Conservation (phyloP, 768 basidiomycete genomes). For the Rhodotorula babjevae region DNA sequence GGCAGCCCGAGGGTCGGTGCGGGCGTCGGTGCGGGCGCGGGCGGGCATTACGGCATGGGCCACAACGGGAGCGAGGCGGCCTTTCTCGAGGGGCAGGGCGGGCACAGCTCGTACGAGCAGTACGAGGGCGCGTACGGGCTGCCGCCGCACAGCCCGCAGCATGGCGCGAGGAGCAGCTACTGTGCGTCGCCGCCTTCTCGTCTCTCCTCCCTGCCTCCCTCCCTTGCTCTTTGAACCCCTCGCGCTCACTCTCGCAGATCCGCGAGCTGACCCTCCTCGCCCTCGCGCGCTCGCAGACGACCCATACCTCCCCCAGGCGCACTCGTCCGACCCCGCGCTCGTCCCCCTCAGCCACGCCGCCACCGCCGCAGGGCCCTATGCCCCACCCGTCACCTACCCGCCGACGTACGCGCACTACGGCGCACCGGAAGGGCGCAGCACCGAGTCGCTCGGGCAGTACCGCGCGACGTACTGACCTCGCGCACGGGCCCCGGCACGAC, state of each 20-base stretch:
- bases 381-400: not conserved
- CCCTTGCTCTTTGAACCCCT: no score
- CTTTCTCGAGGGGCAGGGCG: not conserved
- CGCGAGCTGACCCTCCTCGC: no score
- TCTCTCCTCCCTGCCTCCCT: not conserved
- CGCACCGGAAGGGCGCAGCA: not conserved
- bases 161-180: not conserved
- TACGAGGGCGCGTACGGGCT: constrained; percentile 3
- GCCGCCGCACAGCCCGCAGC: not conserved
- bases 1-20: constrained; percentile 8
- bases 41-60: not conserved
- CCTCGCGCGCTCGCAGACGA: constrained; percentile 21
- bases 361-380: not conserved
- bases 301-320: constrained; percentile 3
- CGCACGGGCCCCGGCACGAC: no score
- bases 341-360: not conserved
- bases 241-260: no score
- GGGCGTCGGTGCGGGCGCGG: not conserved
- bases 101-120: not conserved
- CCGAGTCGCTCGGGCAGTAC: not conserved
- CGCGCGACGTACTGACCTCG: not conserved
- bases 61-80: constrained; percentile 11
- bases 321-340: not conserved
- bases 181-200: constrained; percentile 4
- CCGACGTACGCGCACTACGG: not conserved